Evolutionary conservation across 2,329 filamentous ascomycete genomes (phyloP).

Genomic region (Aspergillus oerlinghausenensis): DNA sequence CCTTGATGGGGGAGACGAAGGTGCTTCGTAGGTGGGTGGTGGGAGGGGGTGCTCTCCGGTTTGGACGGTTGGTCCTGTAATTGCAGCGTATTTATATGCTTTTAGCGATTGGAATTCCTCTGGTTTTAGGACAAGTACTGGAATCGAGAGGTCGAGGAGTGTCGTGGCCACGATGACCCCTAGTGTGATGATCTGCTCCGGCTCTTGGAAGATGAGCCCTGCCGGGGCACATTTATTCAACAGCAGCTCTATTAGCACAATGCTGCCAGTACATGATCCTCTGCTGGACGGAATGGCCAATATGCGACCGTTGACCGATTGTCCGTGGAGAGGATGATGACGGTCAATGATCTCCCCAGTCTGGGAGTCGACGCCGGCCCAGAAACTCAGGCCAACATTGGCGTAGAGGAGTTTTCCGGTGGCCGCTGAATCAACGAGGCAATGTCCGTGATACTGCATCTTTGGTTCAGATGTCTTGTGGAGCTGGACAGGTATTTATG

Average conservation of each 20-base stretch:
- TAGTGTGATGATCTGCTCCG: constrained; percentile 44
- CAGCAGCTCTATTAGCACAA: constrained; percentile 43
- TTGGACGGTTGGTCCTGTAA: neutral
- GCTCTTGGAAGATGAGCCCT: constrained; percentile 40
- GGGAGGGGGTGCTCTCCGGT: neutral
- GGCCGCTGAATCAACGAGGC: constrained; percentile 11
- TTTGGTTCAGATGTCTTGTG: neutral
- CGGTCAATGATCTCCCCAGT: constrained; percentile 43
- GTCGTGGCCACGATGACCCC: constrained; percentile 43
- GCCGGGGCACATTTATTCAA: constrained; percentile 36
- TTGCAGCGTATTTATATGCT: neutral
- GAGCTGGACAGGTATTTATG: neutral
- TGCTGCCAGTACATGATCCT: constrained; percentile 46
- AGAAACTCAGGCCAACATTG: constrained; percentile 40
- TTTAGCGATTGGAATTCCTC: constrained; percentile 13
- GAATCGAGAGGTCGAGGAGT: constrained; percentile 39
- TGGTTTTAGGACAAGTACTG: constrained; percentile 30
- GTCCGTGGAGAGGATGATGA: constrained; percentile 39
- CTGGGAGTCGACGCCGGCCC: constrained; percentile 41
- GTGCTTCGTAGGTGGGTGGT: neutral
- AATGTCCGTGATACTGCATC: constrained; percentile 2
- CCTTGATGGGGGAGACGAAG: neutral
- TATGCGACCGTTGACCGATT: constrained; percentile 27
- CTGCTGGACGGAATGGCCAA: constrained; percentile 45
- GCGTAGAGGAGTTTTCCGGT: constrained; percentile 27